Evolutionary conservation across 2,329 filamentous ascomycete genomes (phyloP), one percentile per base, ranked within the genome.

Genomic region (Sclerotiophoma versabilis): DNA sequence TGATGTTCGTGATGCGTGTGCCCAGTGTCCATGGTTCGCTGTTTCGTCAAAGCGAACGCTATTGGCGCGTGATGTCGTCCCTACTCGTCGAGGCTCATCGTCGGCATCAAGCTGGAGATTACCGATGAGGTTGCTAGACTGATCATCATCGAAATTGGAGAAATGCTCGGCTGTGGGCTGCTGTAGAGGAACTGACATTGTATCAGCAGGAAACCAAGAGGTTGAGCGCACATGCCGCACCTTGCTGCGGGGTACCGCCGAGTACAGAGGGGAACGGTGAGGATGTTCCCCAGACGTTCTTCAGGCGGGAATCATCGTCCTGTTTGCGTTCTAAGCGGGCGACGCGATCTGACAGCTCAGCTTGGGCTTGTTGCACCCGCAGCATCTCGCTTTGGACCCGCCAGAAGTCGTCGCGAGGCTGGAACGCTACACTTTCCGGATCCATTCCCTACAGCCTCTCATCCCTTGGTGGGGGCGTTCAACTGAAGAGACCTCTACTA

Each of bases 21-120:
- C 88, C 85, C 95, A 96, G 73, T 92, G 92, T 41, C 91, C 90
- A 66, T 96, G 92, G 65, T 96, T 87, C 12, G 93, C 93, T 70
- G 92, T 96, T 73, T 98, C 93, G 71, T 98, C 95, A 68, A 99
- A 99, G 30, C 95, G 90, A 64, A 99, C 95, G 71, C 95, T 98
- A 73, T 98, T 98, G 41, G 95, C 93, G 65, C 95, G 85, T 15
- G 95, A 99, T 15, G 92, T 89, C 17, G 91, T 91, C 48, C 95
- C 91, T 59, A 93, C 86, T 30, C 92, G 87, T 52, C 92, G 87
- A 26, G 90, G 90, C 70, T 93, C 90, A 59, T 98, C 92, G 58
- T 96, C 93, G 5, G 88, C 84, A 60, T 96, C 93, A 6, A 98
- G 81, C 54, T 93, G 91, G 53, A 97, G 83, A 48, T 90, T 91